phyloP scores from a whole-genome alignment of 2,329 filamentous ascomycete species.

The Xylaria polymorpha region DNA sequence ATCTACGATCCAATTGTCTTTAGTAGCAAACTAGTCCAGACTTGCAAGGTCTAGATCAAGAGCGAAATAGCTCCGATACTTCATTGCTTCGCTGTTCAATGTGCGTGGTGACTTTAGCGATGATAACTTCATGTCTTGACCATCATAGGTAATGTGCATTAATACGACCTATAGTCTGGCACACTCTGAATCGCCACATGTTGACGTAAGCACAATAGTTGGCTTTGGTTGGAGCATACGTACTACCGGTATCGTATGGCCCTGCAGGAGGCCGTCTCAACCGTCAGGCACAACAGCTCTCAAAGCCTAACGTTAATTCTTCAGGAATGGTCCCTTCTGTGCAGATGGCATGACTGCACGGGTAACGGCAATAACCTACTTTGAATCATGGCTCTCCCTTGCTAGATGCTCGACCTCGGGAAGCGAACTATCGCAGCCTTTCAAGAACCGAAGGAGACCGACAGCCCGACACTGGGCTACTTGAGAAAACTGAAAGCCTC shows the following conservation, averaged over 20 bases:
- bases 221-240: not conserved
- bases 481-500: not conserved
- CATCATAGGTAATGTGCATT: not conserved
- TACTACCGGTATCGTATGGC: no score
- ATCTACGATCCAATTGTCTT: not conserved
- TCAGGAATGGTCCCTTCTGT: not conserved
- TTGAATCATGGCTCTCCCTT: not conserved
- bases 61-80: not conserved
- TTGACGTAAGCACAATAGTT: not conserved
- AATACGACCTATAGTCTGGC: not conserved
- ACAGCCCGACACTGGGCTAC: not conserved
- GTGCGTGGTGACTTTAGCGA: not conserved
- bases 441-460: not conserved
- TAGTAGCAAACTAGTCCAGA: not conserved
- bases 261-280: not conserved
- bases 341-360: not conserved
- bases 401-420: not conserved
- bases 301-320: not conserved
- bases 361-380: not conserved
- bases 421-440: not conserved
- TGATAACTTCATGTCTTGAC: not conserved
- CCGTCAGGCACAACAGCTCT: not conserved
- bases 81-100: not conserved
- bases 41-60: not conserved
- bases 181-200: not conserved